Conservation (phyloP, 306 rosid species). For the Geum urbanum region DNA sequence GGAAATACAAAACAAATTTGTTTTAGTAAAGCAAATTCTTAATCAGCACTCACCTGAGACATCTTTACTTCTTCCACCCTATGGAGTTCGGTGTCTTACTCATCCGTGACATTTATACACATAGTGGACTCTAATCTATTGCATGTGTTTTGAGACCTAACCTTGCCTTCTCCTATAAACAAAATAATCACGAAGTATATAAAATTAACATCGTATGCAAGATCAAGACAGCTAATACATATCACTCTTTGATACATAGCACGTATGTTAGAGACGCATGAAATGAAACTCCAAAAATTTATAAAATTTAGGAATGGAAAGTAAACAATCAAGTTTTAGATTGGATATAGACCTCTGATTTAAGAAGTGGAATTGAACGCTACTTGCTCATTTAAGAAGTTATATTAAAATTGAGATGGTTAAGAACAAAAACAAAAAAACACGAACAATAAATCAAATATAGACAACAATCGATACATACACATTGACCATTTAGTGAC, state of each 20-base stretch:
- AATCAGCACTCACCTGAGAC: conserved; percentile 48
- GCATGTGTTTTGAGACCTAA: conserved; percentile 37
- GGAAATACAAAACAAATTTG: background rate
- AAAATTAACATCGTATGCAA: background rate
- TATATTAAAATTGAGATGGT: too few species aligned
- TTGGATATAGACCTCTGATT: too few species aligned
- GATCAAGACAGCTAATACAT: conserved; percentile 12
- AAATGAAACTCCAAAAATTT: too few species aligned
- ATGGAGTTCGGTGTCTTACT: conserved; percentile 24
- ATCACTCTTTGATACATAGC: background rate
- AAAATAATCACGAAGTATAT: conserved; percentile 11
- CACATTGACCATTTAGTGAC: background rate
- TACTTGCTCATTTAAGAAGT: too few species aligned
- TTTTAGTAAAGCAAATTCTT: background rate
- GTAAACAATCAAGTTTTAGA: too few species aligned
- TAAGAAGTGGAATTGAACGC: too few species aligned
- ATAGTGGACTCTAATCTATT: conserved; percentile 32
- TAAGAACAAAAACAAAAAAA: too few species aligned
- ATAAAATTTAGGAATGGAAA: too few species aligned
- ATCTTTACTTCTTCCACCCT: conserved; percentile 21
- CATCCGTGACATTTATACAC: conserved; percentile 34
- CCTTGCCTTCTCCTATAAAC: conserved; percentile 53
- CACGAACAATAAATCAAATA: too few species aligned
- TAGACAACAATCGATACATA: too few species aligned
- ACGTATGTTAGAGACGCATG: too few species aligned